phyloP scores from a whole-genome alignment of 75 land plant genomes.

The Pinus tabuliformis region DNA sequence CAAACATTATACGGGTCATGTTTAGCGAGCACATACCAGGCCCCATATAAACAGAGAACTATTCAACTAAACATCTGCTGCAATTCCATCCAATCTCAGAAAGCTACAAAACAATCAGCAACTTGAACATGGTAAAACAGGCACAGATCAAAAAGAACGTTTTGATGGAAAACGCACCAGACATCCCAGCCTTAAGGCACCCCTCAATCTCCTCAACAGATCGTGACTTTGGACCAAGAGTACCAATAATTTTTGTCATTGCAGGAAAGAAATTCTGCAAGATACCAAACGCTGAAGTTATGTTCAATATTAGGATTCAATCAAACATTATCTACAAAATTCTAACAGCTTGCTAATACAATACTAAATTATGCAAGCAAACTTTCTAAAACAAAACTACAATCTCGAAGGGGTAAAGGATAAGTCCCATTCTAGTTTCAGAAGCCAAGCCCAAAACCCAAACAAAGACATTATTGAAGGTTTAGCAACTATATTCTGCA shows the following conservation, averaged over 20 bases:
- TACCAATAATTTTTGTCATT: slow-evolving; percentile 70
- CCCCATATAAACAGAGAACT: too few species aligned
- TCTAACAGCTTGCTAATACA: too few species aligned
- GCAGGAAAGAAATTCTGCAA: slow-evolving; percentile 50
- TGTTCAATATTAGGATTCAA: too few species aligned
- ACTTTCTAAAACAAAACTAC: too few species aligned
- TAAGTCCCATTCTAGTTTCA: too few species aligned
- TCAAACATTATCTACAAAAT: too few species aligned
- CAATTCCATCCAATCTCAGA: not conserved
- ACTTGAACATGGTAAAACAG: not conserved
- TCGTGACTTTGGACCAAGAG: slow-evolving; percentile 67
- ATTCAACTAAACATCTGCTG: not conserved
- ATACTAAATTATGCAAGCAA: too few species aligned
- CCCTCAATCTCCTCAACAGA: slow-evolving; percentile 59
- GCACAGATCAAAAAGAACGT: not conserved
- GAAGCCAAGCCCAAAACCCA: too few species aligned
- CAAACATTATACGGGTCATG: not conserved
- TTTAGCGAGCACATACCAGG: not conserved
- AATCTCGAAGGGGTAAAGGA: too few species aligned
- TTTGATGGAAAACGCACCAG: slow-evolving; percentile 25
- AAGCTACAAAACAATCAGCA: not conserved
- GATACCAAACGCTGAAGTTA: too few species aligned
- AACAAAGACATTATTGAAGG: too few species aligned
- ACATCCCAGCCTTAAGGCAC: slow-evolving; percentile 69
- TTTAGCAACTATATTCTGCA: too few species aligned